Percentiles rank a stretch among this genome's conserved stretches.
These are phyloP conservation scores for Aquilaria agallochum DNA, from an alignment of 441 rosid species.

Conservation along the genomic window DNA sequence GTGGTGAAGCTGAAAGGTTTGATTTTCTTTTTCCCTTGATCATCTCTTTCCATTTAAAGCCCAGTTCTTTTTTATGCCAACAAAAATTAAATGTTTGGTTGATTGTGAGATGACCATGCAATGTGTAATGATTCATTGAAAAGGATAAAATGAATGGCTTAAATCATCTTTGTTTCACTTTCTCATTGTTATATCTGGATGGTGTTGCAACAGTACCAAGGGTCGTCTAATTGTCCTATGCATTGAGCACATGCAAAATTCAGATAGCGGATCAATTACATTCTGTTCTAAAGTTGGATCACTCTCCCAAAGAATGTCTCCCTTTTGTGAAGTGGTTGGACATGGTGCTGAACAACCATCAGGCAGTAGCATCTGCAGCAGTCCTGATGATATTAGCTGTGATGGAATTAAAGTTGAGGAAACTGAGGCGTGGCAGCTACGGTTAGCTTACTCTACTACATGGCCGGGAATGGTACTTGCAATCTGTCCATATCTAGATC, in stretches of 20 bases:
- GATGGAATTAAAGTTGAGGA: conserved; percentile 87
- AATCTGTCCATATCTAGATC: conserved; percentile 89
- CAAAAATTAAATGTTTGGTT: no score
- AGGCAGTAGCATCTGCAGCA: conserved; percentile 78
- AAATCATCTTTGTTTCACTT: neutral
- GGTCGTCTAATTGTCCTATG: conserved; percentile 85
- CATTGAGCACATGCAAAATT: conserved; percentile 67
- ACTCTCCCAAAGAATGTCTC: conserved; percentile 80
- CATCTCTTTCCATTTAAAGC: neutral
- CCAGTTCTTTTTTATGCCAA: no score
- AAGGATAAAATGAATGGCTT: no score
- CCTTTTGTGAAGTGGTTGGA: conserved; percentile 75
- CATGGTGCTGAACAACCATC: conserved; percentile 75
- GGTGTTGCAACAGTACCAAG: conserved; percentile 62
- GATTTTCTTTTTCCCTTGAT: conserved; percentile 13
- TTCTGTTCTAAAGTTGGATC: conserved; percentile 69
- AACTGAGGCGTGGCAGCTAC: conserved; percentile 80
- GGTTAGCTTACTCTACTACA: conserved; percentile 44
- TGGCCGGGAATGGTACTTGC: conserved; percentile 95
- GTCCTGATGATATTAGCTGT: conserved; percentile 80
- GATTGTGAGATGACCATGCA: no score
- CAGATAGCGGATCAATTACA: conserved; percentile 77
- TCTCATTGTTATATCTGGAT: conserved; percentile 16
- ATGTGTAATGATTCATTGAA: no score
- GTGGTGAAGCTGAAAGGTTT: conserved; percentile 99